Conservation (phyloP, 2,329 filamentous ascomycete genomes). For the Curvularia sp. region DNA sequence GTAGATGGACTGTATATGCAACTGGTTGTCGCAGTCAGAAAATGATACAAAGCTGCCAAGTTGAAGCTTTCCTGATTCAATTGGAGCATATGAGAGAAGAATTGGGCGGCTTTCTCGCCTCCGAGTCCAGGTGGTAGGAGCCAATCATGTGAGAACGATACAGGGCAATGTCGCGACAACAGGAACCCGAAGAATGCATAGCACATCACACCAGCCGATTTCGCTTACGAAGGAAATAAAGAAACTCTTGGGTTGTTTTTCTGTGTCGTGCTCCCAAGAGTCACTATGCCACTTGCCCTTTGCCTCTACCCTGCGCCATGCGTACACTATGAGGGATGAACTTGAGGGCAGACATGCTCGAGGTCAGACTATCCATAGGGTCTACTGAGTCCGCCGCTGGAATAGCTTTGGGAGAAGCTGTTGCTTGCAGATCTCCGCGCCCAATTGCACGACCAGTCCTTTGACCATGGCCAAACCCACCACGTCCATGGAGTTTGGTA, state of each 20-base stretch:
- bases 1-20: neutral
- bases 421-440: constrained; percentile 4
- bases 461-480: constrained; percentile 39
- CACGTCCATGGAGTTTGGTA: constrained; percentile 38
- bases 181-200: neutral
- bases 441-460: constrained; percentile 23
- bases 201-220: neutral
- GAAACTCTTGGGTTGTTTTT: neutral
- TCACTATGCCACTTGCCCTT: constrained; percentile 15
- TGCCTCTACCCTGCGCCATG: constrained; percentile 32
- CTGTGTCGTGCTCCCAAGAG: neutral
- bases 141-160: constrained; percentile 2
- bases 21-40: neutral
- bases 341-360: constrained; percentile 73
- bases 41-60: neutral
- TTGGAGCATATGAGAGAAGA: neutral
- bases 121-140: constrained; percentile 7
- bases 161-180: constrained; percentile 3
- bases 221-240: neutral
- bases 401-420: constrained; percentile 9
- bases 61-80: neutral
- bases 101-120: constrained; percentile 6
- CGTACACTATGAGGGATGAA: constrained; percentile 66
- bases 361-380: constrained; percentile 68
- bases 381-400: constrained; percentile 47